Evolutionary conservation across 2,329 filamentous ascomycete genomes (phyloP), one percentile per base, ranked within the genome.

Genomic region (Endoconidiophora polonica): DNA sequence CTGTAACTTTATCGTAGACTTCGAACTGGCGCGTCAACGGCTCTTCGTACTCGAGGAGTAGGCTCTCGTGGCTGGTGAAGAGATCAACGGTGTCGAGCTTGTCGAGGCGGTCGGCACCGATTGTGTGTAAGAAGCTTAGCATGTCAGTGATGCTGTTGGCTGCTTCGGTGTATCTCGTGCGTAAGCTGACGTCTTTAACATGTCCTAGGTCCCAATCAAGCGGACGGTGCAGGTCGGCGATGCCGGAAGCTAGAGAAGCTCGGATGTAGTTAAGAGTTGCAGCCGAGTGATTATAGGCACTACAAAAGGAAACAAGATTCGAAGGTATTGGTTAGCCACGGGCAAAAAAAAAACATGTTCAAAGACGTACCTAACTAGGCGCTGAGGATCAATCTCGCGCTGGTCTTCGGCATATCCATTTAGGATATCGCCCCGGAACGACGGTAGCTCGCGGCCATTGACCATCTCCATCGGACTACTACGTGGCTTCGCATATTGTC

Each of bases 131-230:
- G 75, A 98, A 96, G 50, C 86, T 83, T 14, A 96, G 72, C 46
- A 87, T 90, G 60, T 95, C 88, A 46, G 83, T 86, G 58, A 98
- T 87, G 55, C 86, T 87, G 53, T 72, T 72, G 18, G 95, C 88
- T 50, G 94, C 94, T 44, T 74, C 69, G 41, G 81, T 77, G 70
- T 98, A 98, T 65, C 91, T 88, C 44, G 79, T 73, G 65, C 91
- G 88, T 54, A 96, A 75, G 26, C 75, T 74, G 1, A 85, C 81
- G 58, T 94, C 86, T 57, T 79, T 79, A 38, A 96, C 87, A 61
- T 96, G 90, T 42, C 88, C 90, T 1, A 98, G 75, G 14, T 82
- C 83, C 91, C 91, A 98, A 70, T 96, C 86, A 26, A 98, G 72
- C 0, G 91, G 91, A 18, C 84, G 83, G 66, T 95, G 88, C 44